Evolutionary conservation across 257 asterid genomes (phyloP).

Genomic region (Jaltomata sinuosa): DNA sequence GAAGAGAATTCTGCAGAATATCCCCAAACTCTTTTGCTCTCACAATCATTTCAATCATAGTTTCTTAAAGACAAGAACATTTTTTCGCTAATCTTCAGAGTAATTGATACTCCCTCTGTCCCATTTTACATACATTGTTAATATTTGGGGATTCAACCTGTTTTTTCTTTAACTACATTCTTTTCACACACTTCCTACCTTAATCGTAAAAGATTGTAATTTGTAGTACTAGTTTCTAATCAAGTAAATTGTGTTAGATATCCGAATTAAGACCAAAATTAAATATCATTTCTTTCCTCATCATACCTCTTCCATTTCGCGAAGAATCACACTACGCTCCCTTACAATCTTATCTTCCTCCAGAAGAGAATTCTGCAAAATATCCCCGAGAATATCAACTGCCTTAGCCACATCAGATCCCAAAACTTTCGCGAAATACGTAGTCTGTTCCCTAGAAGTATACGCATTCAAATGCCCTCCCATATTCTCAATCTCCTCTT

Average conservation of each 20-base stretch:
- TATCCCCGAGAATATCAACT: conserved; percentile 67
- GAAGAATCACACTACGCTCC: conserved; percentile 85
- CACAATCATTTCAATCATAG: not conserved
- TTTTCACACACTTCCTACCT: not conserved
- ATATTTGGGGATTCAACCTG: not conserved
- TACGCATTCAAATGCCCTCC: conserved; percentile 97
- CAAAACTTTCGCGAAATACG: conserved; percentile 73
- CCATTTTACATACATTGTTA: not conserved
- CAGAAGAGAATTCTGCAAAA: conserved; percentile 72
- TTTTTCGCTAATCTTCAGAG: not conserved
- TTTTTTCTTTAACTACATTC: not conserved
- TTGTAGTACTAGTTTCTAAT: not conserved
- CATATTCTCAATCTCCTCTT: conserved; percentile 97
- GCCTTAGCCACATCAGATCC: conserved; percentile 54
- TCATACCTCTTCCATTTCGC: conserved; percentile 93
- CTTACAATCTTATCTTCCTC: conserved; percentile 49
- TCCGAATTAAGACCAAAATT: too few relatives aligned
- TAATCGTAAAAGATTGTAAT: not conserved
- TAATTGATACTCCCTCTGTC: not conserved
- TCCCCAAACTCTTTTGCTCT: not conserved
- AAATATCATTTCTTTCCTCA: not conserved
- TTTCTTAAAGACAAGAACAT: not conserved
- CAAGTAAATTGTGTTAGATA: too few relatives aligned
- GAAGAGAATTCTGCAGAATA: conserved; percentile 70
- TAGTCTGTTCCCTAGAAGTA: conserved; percentile 91